These are phyloP conservation scores for Kazachstania bromeliacearum DNA, from an alignment of 805 yeast genomes.

Conservation along the genomic window DNA sequence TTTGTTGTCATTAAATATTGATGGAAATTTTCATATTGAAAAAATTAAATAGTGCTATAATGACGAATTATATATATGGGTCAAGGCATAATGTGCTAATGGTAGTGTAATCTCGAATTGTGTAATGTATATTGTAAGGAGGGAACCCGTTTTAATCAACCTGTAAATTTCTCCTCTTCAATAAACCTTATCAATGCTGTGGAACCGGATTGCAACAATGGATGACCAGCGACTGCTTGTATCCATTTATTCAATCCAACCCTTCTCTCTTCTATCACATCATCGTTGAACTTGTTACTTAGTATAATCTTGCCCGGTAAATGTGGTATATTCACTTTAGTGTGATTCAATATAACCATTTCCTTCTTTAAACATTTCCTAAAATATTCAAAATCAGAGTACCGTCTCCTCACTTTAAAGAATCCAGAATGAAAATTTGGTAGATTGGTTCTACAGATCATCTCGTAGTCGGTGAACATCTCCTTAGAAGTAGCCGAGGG, in stretches of 20 bases:
- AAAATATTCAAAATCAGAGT: conserved; percentile 81
- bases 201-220: conserved; percentile 81
- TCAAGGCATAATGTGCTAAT: background rate
- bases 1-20: too few species aligned
- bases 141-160: too few species aligned
- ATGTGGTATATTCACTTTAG: conserved; percentile 70
- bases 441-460: conserved; percentile 80
- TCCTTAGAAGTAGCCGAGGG: conserved; percentile 7
- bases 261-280: conserved; percentile 74
- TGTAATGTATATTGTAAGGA: too few species aligned
- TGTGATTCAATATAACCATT: conserved; percentile 35
- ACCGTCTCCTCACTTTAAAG: conserved; percentile 72
- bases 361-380: conserved; percentile 67
- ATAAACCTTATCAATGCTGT: conserved; percentile 70
- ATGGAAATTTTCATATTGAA: too few species aligned
- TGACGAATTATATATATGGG: too few species aligned
- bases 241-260: conserved; percentile 77
- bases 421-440: conserved; percentile 67
- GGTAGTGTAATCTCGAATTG: too few species aligned
- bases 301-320: conserved; percentile 82
- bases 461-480: conserved; percentile 87
- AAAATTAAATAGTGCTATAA: too few species aligned
- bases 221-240: conserved; percentile 80
- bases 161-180: conserved; percentile 55
- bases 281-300: conserved; percentile 66